A percentile compares a stretch with the other conserved stretches of the same genome.
phyloP scores from a whole-genome alignment of 371 early-diverging fungal species.

The Mucor circinelloides region DNA sequence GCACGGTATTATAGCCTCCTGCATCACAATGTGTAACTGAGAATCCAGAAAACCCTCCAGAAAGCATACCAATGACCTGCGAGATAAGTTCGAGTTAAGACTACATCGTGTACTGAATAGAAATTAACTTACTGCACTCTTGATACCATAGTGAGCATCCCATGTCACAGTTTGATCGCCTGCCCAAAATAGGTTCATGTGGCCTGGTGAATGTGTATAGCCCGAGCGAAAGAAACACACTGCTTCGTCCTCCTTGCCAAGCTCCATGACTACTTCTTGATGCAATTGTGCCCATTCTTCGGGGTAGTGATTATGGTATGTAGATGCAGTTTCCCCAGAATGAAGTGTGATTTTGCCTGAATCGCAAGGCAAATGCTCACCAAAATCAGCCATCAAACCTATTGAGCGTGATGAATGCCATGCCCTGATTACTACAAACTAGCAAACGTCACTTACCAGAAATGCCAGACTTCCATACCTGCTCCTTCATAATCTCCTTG shows the following conservation, averaged over 20 bases:
- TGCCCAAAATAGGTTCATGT: conserved; percentile 42
- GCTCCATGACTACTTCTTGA: conserved; percentile 31
- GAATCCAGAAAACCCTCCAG: conserved; percentile 53
- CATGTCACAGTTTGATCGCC: conserved; percentile 48
- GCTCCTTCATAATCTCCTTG: conserved; percentile 39
- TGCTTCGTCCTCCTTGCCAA: conserved; percentile 28
- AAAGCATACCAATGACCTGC: conserved; percentile 46
- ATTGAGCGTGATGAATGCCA: background rate
- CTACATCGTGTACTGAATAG: background rate
- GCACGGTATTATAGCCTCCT: conserved; percentile 50
- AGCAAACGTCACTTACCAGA: conserved; percentile 28
- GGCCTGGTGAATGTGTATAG: conserved; percentile 34
- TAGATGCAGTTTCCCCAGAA: conserved; percentile 20
- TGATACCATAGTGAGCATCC: conserved; percentile 50
- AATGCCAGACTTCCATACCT: conserved; percentile 34
- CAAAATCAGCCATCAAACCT: conserved; percentile 41
- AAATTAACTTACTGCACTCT: conserved; percentile 36
- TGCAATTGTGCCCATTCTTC: conserved; percentile 37
- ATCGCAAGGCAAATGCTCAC: conserved; percentile 41
- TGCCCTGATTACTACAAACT: too few species aligned
- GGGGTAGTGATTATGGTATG: conserved; percentile 45
- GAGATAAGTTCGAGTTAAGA: background rate
- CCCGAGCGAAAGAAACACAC: conserved; percentile 39
- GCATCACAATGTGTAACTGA: conserved; percentile 52
- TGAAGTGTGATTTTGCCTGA: conserved; percentile 3